phyloP scores from a whole-genome alignment of 1,284 basidiomycete species.

The Tremellales sp. region DNA sequence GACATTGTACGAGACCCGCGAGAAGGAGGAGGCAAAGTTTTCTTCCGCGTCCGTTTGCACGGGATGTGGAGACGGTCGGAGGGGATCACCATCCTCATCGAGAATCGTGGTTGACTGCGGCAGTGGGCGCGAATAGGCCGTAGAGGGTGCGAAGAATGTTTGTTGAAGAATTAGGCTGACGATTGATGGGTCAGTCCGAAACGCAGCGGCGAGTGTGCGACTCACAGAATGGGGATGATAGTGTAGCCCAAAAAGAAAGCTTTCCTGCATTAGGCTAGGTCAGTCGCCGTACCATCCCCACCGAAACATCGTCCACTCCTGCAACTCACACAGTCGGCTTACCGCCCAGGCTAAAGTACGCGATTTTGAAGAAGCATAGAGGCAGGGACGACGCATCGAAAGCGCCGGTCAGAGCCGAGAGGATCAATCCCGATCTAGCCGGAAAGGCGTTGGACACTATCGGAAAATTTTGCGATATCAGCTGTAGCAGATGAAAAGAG shows the following conservation, averaged over 20 bases:
- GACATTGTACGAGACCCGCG: conserved; percentile 23
- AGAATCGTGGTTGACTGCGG: neutral
- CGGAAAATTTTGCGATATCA: conserved; percentile 4
- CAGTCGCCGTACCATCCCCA: neutral
- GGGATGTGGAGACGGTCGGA: conserved; percentile 1
- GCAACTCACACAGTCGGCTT: conserved; percentile 15
- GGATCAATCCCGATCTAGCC: conserved; percentile 44
- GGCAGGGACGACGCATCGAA: conserved; percentile 49
- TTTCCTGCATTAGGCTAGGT: conserved; percentile 13
- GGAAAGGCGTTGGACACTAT: conserved; percentile 51
- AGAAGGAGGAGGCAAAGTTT: conserved; percentile 17
- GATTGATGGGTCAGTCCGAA: neutral
- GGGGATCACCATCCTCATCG: too few relatives aligned
- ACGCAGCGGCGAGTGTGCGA: neutral
- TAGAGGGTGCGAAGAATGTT: conserved; percentile 30
- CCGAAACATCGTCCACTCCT: neutral
- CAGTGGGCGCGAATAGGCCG: conserved; percentile 22
- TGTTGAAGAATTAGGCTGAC: conserved; percentile 42
- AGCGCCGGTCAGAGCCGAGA: conserved; percentile 48
- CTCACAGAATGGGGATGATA: conserved; percentile 42
- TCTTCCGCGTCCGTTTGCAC: neutral
- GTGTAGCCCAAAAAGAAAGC: conserved; percentile 47
- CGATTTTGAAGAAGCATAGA: conserved; percentile 40
- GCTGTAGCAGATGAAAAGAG: neutral
- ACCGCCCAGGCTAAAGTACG: conserved; percentile 22